Conservation (phyloP, 768 basidiomycete genomes). For the Dacryopinax primogenitus region DNA sequence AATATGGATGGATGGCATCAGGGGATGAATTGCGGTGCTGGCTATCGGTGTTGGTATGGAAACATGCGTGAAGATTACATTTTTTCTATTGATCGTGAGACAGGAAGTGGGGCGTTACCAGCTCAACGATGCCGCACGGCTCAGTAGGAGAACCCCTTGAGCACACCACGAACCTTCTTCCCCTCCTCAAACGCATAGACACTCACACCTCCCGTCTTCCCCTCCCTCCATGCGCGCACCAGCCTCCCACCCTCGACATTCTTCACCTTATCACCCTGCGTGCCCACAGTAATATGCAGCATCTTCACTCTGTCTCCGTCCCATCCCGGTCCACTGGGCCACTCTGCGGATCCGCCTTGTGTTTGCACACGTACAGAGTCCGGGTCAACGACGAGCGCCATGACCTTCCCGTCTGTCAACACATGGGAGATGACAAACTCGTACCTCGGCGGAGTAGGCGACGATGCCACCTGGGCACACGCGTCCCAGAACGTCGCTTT, state of each 20-base stretch:
- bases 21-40: too few species aligned
- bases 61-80: not conserved
- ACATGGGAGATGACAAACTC: conserved; percentile 46
- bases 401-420: conserved; percentile 64
- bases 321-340: conserved; percentile 28
- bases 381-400: conserved; percentile 59
- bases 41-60: too few species aligned
- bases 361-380: conserved; percentile 33
- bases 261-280: conserved; percentile 35
- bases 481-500: conserved; percentile 37
- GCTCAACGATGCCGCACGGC: too few species aligned
- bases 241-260: conserved; percentile 61
- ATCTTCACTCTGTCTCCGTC: conserved; percentile 33
- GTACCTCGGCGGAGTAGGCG: conserved; percentile 41
- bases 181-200: not conserved
- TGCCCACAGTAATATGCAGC: conserved; percentile 85
- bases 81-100: not conserved
- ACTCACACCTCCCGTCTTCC: conserved; percentile 16
- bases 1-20: too few species aligned
- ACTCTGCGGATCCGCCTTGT: conserved; percentile 27
- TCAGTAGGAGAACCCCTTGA: not conserved
- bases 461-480: conserved; percentile 35
- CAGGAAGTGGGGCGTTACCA: not conserved
- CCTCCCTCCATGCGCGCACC: conserved; percentile 41
- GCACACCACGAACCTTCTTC: not conserved